A percentile compares a stretch with the other conserved stretches of the same genome.
phyloP scores from a whole-genome alignment of 2,329 filamentous ascomycete genomes.

The Pseudocercospora crystallina region DNA sequence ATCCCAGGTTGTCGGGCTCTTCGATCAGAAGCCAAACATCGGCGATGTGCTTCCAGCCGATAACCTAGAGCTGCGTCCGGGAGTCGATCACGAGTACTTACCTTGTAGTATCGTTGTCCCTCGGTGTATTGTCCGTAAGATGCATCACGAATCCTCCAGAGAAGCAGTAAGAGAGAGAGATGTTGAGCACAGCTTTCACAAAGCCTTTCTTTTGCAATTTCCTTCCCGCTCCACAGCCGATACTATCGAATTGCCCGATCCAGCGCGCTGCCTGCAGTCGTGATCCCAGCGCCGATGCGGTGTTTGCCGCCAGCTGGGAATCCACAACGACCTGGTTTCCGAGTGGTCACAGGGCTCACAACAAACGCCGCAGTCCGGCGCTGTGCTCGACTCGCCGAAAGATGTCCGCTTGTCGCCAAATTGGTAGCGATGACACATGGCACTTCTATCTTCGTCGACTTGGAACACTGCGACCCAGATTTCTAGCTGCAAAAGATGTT shows the following conservation, averaged over 20 bases:
- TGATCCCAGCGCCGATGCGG: slow-evolving; percentile 5
- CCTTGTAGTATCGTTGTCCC: too few relatives aligned
- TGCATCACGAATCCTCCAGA: too few relatives aligned
- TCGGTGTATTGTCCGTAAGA: too few relatives aligned
- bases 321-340: slow-evolving; percentile 14
- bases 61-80: too few relatives aligned
- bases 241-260: slow-evolving; percentile 6
- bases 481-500: slow-evolving; percentile 8
- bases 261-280: slow-evolving; percentile 2
- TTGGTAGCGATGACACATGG: slow-evolving; percentile 17
- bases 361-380: slow-evolving; percentile 7
- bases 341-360: slow-evolving; percentile 9
- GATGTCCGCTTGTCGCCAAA: slow-evolving; percentile 5
- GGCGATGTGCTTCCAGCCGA: too few relatives aligned
- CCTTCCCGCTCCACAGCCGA: slow-evolving; percentile 8
- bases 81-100: too few relatives aligned
- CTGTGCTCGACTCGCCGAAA: slow-evolving; percentile 16
- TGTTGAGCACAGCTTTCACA: too few relatives aligned
- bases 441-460: slow-evolving; percentile 13
- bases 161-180: too few relatives aligned
- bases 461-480: neutral
- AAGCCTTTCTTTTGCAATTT: neutral
- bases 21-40: too few relatives aligned
- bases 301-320: slow-evolving; percentile 1
- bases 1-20: neutral